phyloP scores from a whole-genome alignment of 2,329 filamentous ascomycete genomes.

The Meredithiella fracta region DNA sequence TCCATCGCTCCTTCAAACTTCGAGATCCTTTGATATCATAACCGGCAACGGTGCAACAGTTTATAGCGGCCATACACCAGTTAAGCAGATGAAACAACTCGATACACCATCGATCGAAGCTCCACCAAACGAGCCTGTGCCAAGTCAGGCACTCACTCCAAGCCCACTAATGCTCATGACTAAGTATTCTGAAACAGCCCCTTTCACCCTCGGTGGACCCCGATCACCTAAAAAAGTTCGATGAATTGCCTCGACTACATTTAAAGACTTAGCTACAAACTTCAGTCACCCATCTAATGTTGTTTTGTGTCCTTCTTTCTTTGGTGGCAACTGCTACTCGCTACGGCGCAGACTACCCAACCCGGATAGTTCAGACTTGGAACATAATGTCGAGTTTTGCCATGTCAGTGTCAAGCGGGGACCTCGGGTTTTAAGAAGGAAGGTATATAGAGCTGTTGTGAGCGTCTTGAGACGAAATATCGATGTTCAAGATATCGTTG shows the following conservation, averaged over 20 bases:
- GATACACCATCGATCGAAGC: no score
- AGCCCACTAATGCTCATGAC: no score
- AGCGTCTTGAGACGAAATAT: conserved; percentile 21
- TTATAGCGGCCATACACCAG: no score
- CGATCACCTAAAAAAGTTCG: not conserved
- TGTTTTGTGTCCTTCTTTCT: conserved; percentile 16
- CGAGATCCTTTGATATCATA: no score
- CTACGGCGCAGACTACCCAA: conserved; percentile 8
- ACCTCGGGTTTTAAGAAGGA: conserved; percentile 28
- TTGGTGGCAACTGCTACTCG: conserved; percentile 3
- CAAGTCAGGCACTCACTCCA: no score
- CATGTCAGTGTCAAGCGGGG: conserved; percentile 19
- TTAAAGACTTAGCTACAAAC: not conserved
- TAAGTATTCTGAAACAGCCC: no score
- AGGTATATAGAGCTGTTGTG: conserved; percentile 27
- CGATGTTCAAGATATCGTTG: conserved; percentile 14
- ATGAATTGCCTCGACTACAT: not conserved
- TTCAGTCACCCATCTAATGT: not conserved
- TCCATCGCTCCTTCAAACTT: no score
- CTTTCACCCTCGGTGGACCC: no score
- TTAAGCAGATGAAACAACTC: no score
- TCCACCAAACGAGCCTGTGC: no score
- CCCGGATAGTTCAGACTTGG: conserved; percentile 11
- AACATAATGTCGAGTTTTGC: conserved; percentile 18
- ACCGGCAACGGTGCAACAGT: no score